Base-by-base conservation (phyloP, 768 basidiomycete genomes). In the Xerocomellus amylosporus region DNA sequence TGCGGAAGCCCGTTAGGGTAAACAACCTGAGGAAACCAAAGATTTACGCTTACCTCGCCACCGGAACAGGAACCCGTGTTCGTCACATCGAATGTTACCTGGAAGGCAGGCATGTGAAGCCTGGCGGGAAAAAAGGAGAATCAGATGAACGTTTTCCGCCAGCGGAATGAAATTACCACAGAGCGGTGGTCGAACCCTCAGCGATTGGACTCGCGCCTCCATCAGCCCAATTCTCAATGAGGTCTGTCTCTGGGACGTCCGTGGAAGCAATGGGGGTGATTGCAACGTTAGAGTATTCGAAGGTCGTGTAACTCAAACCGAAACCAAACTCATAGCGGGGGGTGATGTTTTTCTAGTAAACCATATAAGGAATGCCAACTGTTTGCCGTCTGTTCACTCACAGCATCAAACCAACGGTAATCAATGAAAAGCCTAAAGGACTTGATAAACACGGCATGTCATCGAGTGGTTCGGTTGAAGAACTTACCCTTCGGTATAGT, bases 241-340 rank as follows among this genome's bases (percentile, higher is more conserved):
- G 69, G 4, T 69, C 72, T 5, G 43, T 51, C 51, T 72, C 56
- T 4, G 66, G 58, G 8, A n/a, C n/a, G n/a, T 77, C 73, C 33
- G 68, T 66, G 17, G 59, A 53, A 9, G 64, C 49, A 5, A 87
- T 67, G 51, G 75, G 73, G 15, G 65, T 66, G 33, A 90, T 71
- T 3, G 74, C 59, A 12, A 94, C 73, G 31, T 79, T 73, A 40
- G 77, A 82, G 68, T 92, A 95, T 31, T 79, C 70, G 69, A 95
- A 98, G 2, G 72, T 79, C 37, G 94, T 88, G 74, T 97, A 98
- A 52, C 85, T 88, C 64, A 95, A 68, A 0, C 94, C 94, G 66
- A 85, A 95, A 5, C 94, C 94, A 67, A 98, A 98, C 64, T 91
- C 90, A 64, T 84, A 93, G 36, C 88, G 87, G 4, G 91, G 91